These are phyloP conservation scores for Geum urbanum DNA, from an alignment of 306 rosid genomes.

Conservation along the genomic window DNA sequence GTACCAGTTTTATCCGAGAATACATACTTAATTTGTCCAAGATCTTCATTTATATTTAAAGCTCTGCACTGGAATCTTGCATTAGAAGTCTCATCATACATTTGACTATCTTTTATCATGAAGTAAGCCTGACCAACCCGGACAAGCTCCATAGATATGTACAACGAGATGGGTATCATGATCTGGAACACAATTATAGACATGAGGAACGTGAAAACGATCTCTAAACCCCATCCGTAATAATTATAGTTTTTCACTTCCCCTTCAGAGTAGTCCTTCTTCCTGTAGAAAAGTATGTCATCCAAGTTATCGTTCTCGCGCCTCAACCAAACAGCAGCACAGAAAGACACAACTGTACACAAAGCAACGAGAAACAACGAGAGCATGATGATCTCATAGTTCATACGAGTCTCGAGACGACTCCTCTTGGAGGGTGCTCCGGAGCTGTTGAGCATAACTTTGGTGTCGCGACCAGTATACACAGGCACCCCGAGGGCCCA, in stretches of 20 bases:
- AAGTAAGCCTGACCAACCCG: constrained; percentile 93
- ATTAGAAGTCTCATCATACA: constrained; percentile 78
- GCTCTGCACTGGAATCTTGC: constrained; percentile 92
- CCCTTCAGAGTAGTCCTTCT: constrained; percentile 34
- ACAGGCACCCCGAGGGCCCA: constrained; percentile 88
- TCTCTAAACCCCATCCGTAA: constrained; percentile 74
- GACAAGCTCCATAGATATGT: constrained; percentile 95
- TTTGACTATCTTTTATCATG: constrained; percentile 65
- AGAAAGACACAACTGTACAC: constrained; percentile 62
- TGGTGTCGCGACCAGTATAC: constrained; percentile 87
- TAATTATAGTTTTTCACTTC: constrained; percentile 42
- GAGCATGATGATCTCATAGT: constrained; percentile 73
- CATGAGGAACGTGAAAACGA: constrained; percentile 82
- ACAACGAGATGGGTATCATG: constrained; percentile 93
- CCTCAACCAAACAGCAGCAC: constrained; percentile 81
- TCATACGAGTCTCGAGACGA: constrained; percentile 86
- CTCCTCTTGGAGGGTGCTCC: constrained; percentile 99
- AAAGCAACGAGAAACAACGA: constrained; percentile 64
- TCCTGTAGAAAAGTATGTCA: constrained; percentile 62
- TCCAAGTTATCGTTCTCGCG: constrained; percentile 46
- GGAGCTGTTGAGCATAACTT: constrained; percentile 85
- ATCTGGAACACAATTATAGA: constrained; percentile 86
- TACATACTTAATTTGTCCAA: constrained; percentile 86
- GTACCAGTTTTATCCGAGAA: constrained; percentile 98
- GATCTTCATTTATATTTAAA: constrained; percentile 90